These are phyloP conservation scores for Tylopilus sp. DNA, from an alignment of 1,284 basidiomycete genomes.

Conservation along the genomic window DNA sequence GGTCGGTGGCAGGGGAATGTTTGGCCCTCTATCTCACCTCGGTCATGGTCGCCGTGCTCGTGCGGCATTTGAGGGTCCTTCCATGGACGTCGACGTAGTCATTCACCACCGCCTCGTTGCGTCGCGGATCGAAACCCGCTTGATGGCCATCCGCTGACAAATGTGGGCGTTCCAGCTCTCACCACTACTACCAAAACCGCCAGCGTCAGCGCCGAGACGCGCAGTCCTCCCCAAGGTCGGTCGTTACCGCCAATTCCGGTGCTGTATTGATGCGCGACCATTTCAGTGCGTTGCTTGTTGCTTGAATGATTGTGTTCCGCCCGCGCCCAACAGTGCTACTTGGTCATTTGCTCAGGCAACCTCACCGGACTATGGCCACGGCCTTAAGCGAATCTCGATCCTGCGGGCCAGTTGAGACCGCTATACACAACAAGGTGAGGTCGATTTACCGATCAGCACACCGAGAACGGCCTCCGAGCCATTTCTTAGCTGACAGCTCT, in stretches of 20 bases:
- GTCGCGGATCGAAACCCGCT: neutral
- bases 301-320: slow-evolving; percentile 23
- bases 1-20: neutral
- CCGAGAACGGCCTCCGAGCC: slow-evolving; percentile 19
- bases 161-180: neutral
- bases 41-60: slow-evolving; percentile 5
- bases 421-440: slow-evolving; percentile 54
- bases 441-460: slow-evolving; percentile 20
- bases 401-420: slow-evolving; percentile 43
- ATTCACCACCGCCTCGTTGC: slow-evolving; percentile 22
- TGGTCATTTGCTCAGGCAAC: slow-evolving; percentile 21
- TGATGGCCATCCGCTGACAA: slow-evolving; percentile 17
- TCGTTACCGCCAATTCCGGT: slow-evolving; percentile 12
- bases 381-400: slow-evolving; percentile 16
- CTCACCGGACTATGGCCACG: slow-evolving; percentile 30
- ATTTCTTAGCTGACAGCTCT: slow-evolving; percentile 49
- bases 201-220: slow-evolving; percentile 3
- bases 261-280: slow-evolving; percentile 21
- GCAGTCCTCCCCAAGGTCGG: slow-evolving; percentile 11
- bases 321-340: slow-evolving; percentile 20
- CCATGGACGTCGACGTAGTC: too few relatives aligned
- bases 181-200: neutral
- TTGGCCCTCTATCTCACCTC: neutral
- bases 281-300: slow-evolving; percentile 12
- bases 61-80: neutral